Conservation (phyloP, 1,139 yeast genomes). For the Zygoascus sp. region DNA sequence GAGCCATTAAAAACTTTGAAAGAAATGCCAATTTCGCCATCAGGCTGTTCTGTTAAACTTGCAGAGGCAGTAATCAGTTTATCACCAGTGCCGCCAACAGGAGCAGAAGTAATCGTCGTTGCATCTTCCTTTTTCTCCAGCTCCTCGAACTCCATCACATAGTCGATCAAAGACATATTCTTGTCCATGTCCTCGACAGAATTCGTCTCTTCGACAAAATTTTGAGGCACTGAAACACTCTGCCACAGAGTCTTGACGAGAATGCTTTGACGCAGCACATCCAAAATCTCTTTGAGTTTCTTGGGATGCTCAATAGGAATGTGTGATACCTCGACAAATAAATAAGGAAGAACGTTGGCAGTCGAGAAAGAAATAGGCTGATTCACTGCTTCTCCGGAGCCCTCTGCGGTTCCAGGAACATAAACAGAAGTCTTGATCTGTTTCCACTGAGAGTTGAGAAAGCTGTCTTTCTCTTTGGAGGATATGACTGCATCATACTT, state of each 20-base stretch:
- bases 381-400: neutral
- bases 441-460: slow-evolving; percentile 6
- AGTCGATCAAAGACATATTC: slow-evolving; percentile 20
- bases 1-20: slow-evolving; percentile 4
- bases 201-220: slow-evolving; percentile 8
- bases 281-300: slow-evolving; percentile 23
- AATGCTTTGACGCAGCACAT: slow-evolving; percentile 19
- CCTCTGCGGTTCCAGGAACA: neutral
- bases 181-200: slow-evolving; percentile 19
- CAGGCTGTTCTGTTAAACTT: slow-evolving; percentile 10
- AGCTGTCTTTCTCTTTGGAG: neutral
- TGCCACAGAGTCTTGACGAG: slow-evolving; percentile 19
- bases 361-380: slow-evolving; percentile 22
- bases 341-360: slow-evolving; percentile 31
- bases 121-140: neutral
- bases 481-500: slow-evolving; percentile 21
- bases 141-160: slow-evolving; percentile 19
- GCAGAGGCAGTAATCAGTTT: slow-evolving; percentile 1
- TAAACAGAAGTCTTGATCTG: slow-evolving; percentile 6
- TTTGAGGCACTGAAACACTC: slow-evolving; percentile 12
- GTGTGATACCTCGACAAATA: slow-evolving; percentile 29
- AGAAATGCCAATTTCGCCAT: slow-evolving; percentile 3
- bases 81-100: neutral
- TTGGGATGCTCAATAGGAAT: slow-evolving; percentile 34
- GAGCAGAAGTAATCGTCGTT: no score